These are phyloP conservation scores for Mortierella sp. DNA, from an alignment of 371 early-diverging fungal genomes.

Conservation along the genomic window DNA sequence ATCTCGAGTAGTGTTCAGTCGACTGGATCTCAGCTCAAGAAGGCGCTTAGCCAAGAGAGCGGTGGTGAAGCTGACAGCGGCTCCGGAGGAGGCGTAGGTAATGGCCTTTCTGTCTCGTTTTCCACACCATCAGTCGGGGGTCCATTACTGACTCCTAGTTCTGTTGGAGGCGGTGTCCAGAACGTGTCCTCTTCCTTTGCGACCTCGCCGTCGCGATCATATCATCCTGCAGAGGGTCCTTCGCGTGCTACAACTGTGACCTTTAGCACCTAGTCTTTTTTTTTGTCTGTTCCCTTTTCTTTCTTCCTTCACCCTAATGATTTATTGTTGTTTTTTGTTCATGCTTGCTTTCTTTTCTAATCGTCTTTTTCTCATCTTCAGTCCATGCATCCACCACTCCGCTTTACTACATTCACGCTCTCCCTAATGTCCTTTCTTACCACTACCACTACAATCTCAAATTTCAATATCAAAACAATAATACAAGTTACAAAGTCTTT, in stretches of 20 bases:
- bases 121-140: not conserved
- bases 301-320: not conserved
- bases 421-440: not conserved
- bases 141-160: not conserved
- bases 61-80: not conserved
- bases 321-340: not conserved
- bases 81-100: not conserved
- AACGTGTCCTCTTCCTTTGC: conserved; percentile 5
- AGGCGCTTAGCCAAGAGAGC: not conserved
- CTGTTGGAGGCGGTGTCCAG: not conserved
- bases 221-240: not conserved
- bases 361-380: not conserved
- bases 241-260: conserved; percentile 31
- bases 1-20: not conserved
- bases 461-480: no score
- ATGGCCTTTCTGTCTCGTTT: not conserved
- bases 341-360: not conserved
- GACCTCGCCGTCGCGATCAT: not conserved
- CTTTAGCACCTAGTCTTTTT: conserved; percentile 21
- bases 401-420: not conserved
- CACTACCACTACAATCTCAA: no score
- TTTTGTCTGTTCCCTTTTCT: not conserved
- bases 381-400: not conserved
- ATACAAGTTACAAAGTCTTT: no score
- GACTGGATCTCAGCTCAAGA: conserved; percentile 8